Evolutionary conservation across 2,329 filamentous ascomycete genomes (phyloP), one percentile per base, ranked within the genome.

Genomic region (Ceratocystis colombiana): DNA sequence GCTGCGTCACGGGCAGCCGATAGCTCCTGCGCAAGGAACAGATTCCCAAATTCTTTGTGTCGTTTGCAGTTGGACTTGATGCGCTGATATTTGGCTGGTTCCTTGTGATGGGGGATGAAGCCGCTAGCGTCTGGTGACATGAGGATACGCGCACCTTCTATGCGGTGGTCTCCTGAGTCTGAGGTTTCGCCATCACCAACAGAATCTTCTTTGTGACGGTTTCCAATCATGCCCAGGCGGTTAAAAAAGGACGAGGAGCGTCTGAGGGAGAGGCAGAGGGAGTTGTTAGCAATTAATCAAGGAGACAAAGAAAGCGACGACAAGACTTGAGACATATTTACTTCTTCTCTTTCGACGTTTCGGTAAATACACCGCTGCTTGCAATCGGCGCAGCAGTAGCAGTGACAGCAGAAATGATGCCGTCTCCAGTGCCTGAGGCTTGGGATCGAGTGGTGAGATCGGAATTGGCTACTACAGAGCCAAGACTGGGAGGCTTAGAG

Each of bases 21-120:
- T 0, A 97, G 78, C 74, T 97, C 89, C 76, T 99, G 94, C 2
- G 94, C 92, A 2, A 97, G 82, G 73, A 99, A 99, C 67, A 96
- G 79, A 61, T 86, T 87, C 73, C 94, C 86, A 73, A 97, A 96
- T 65, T 93, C 88, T 71, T 85, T 86, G 25, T 82, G 79, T 72
- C 88, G 91, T 76, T 96, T 96, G 75, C 91, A 85, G 72, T 90
- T 86, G 1, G 87, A 79, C 69, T 87, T 85, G 68, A 96, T 88
- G 70, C 90, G 90, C 72, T 97, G 94, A 73, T 97, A 97, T 30
- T 89, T 85, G 1, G 92, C 90, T 2, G 93, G 92, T 65, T 92
- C 89, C 70, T 94, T 94, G 72, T 95, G 87, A 69, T 87, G 85
- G 6, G 94, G 93, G 66, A 90, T 90, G 74, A 88, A 97, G 68